Evolutionary conservation across 129 eudicot species (phyloP).

Genomic region (Helianthus annuus): HanXRQr2.0-SUNRISE NC_035436.2:54107159-54107658

Average conservation of each 20-base stretch:
- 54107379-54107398: constrained; percentile 92
- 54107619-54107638: constrained; percentile 96
- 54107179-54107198: constrained; percentile 10
- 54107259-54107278: constrained; percentile 22
- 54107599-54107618: constrained; percentile 99
- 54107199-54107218: background rate
- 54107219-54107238: constrained; percentile 2
- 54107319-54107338: constrained; percentile 90
- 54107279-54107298: constrained; percentile 59
- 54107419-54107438: background rate
- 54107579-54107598: constrained; percentile 99
- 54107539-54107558: constrained; percentile 98
- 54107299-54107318: constrained; percentile 94
- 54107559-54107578: constrained; percentile 94
- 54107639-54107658: constrained; percentile 11
- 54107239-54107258: background rate
- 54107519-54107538: constrained; percentile 98
- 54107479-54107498: constrained; percentile 4
- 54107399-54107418: constrained; percentile 19
- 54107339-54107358: constrained; percentile 97
- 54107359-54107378: constrained; percentile 86
- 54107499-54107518: constrained; percentile 23
- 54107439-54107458: background rate
- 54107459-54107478: background rate
- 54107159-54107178: background rate